Percentiles rank a stretch among this genome's conserved stretches.
These are phyloP conservation scores for Alternaria angustiovoidea DNA, from an alignment of 2,329 filamentous ascomycete species.

Conservation along the genomic window DNA sequence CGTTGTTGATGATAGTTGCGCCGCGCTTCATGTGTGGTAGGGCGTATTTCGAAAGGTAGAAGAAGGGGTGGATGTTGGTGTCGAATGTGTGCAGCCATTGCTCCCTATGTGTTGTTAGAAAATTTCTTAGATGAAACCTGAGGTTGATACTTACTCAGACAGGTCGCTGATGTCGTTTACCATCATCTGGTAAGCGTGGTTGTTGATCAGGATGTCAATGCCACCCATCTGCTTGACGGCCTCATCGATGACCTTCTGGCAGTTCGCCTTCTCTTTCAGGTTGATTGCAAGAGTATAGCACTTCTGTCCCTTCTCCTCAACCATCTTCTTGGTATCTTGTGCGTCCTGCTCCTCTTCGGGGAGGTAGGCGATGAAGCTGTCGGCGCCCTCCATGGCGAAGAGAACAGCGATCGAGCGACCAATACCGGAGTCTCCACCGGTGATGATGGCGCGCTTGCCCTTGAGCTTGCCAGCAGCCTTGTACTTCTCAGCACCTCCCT, in stretches of 20 bases:
- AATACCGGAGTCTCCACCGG: constrained; percentile 81
- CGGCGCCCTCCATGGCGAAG: constrained; percentile 82
- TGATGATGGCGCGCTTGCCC: constrained; percentile 80
- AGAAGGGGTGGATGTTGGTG: constrained; percentile 83
- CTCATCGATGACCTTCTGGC: constrained; percentile 72
- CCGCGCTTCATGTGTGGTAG: constrained; percentile 79
- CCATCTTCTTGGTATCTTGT: constrained; percentile 73
- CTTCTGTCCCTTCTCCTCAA: constrained; percentile 72
- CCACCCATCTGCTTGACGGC: constrained; percentile 71
- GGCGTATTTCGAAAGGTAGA: constrained; percentile 80
- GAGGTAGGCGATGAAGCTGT: constrained; percentile 76
- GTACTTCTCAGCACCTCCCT: constrained; percentile 74
- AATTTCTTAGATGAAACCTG: no score
- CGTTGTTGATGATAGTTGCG: constrained; percentile 83
- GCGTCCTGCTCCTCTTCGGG: constrained; percentile 80
- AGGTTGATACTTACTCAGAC: constrained; percentile 63
- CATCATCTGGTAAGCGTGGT: constrained; percentile 78
- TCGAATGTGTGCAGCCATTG: constrained; percentile 84
- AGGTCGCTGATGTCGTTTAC: constrained; percentile 74
- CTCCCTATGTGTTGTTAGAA: constrained; percentile 58
- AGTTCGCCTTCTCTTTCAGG: constrained; percentile 71
- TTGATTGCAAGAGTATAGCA: constrained; percentile 72
- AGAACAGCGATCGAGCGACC: constrained; percentile 78
- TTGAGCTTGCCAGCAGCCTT: constrained; percentile 77
- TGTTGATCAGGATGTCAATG: constrained; percentile 79